Evolutionary conservation across 1,284 basidiomycete genomes (phyloP), one percentile per base, ranked within the genome.

Genomic region (Heterobasidion annosum): DNA sequence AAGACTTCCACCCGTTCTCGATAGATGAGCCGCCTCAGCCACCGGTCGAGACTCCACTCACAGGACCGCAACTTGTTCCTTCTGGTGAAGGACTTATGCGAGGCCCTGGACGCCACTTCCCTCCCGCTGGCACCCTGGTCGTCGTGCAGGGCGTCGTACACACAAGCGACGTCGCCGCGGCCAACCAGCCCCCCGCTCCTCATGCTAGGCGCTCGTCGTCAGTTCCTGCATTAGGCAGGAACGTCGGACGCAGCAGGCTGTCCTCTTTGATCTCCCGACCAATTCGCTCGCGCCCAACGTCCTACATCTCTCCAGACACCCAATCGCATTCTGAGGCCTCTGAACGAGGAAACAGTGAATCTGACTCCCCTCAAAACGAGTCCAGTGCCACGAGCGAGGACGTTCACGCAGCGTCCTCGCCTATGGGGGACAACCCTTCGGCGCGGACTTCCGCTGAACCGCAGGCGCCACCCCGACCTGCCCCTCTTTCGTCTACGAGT

Each of bases 61-160:
- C 37, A 40, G 12, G 12, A 40, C 12, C n/a, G 3, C 37, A 10
- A 2, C 37, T n/a, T 40, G n/a, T 40, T 40, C n/a, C 37, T 8
- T n/a, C 12, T n/a, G n/a, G n/a, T 40, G 37, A 40, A 12, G 37
- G 37, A 40, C 37, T n/a, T 8, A n/a, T 40, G 37, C 37, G 50
- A 13, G 18, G 34, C 15, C 51, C 43, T n/a, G 52, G 16, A 13
- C 71, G 76, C 34, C 76, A 76, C 56, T 86, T 87, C 62, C 84
- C 85, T 37, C 82, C 85, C 1, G 81, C 84, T 0, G 85, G 86
- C 16, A 87, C 87, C 1, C 75, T 89, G 8, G 87, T 89, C 35
- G 83, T 89, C 35, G 86, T 89, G 0, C 86, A 89, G 67, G 86
- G 86, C 48, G 85, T 89, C 46, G 87, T 89, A 1, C 86, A 89